Base-by-base conservation (phyloP, 306 rosid genomes). In the Prunus mume region DNA sequence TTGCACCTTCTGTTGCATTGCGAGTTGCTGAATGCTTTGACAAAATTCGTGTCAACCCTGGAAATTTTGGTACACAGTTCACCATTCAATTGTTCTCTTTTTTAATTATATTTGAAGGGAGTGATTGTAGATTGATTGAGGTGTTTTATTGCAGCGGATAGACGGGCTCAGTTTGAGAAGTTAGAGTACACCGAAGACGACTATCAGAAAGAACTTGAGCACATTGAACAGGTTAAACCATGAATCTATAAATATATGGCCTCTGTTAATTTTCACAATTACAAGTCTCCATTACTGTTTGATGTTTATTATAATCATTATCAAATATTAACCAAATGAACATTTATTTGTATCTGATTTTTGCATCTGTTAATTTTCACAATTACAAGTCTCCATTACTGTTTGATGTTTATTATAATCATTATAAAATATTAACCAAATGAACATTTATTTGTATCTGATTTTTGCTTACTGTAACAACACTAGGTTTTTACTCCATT, bases 151-250 rank as follows among this genome's bases (percentile, higher is more conserved):
- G 68, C 92, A 95, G 99, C 99, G 79, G 99, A 95, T 79, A 92
- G 99, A 78, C 90, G 99, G 61, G 99, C 99, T 87, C 99, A 92
- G 73, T 95, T 95, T 88, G 97, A 89, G 84, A 22, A 50, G 76
- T 73, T 95, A 52, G 99, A 92, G 86, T 95, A 95, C 90, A 85
- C 97, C 0, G 97, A 95, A 13, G 97, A 95, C 0, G 99, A 95
- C 79, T 95, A 95, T 85, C 91, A 90, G 85, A 92, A 92, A 83
- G 99, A 95, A 83, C 97, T 95, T 81, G 99, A 92, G 86, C 99
- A 95, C 76, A 95, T 95, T 81, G 99, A 95, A 81, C 88, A 88
- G 93, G 99, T 95, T 51, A 65, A 69, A 49, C 66, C 71, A 18
- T 62, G 46, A 46, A 32, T 76, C 51, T 68, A 22, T 70, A 19